These are phyloP conservation scores for Parastagonospora nodorum DNA, from an alignment of 2,329 filamentous ascomycete species.

Conservation along the genomic window DNA sequence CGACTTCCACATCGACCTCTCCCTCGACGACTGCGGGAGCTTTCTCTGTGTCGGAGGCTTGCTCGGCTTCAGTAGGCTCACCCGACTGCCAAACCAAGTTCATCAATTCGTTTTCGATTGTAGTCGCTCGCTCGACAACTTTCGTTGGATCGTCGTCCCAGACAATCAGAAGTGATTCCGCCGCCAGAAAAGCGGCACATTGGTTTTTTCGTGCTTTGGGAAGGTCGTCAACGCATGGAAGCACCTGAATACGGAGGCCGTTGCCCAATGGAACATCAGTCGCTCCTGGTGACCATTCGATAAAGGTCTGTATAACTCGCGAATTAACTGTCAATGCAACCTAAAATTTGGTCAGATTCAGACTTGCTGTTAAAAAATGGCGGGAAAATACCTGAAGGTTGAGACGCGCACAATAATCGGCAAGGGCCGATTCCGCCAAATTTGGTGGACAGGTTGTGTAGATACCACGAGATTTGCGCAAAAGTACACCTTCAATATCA, in stretches of 20 bases:
- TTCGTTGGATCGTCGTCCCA: slow-evolving; percentile 83
- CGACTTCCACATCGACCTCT: slow-evolving; percentile 72
- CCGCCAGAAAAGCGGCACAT: slow-evolving; percentile 78
- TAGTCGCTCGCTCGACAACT: slow-evolving; percentile 69
- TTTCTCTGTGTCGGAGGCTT: slow-evolving; percentile 67
- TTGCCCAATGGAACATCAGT: slow-evolving; percentile 77
- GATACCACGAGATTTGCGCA: slow-evolving; percentile 70
- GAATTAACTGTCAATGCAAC: slow-evolving; percentile 83
- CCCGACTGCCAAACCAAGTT: slow-evolving; percentile 65
- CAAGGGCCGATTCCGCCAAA: slow-evolving; percentile 66
- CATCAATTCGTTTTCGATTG: slow-evolving; percentile 78
- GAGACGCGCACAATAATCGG: slow-evolving; percentile 67
- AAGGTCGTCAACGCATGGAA: slow-evolving; percentile 63
- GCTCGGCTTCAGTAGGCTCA: slow-evolving; percentile 48
- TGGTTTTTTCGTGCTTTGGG: slow-evolving; percentile 73
- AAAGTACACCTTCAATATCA: slow-evolving; percentile 55
- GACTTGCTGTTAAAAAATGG: background rate
- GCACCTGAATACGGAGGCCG: slow-evolving; percentile 70
- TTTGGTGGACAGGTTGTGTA: slow-evolving; percentile 76
- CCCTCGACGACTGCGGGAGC: slow-evolving; percentile 49
- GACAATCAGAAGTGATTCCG: slow-evolving; percentile 72
- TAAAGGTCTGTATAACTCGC: slow-evolving; percentile 76
- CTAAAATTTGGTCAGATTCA: slow-evolving; percentile 46
- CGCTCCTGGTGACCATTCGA: slow-evolving; percentile 73
- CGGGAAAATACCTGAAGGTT: slow-evolving; percentile 67